Evolutionary conservation across 2,329 filamentous ascomycete genomes (phyloP).

Genomic region (Alternaria arbusti): DNA sequence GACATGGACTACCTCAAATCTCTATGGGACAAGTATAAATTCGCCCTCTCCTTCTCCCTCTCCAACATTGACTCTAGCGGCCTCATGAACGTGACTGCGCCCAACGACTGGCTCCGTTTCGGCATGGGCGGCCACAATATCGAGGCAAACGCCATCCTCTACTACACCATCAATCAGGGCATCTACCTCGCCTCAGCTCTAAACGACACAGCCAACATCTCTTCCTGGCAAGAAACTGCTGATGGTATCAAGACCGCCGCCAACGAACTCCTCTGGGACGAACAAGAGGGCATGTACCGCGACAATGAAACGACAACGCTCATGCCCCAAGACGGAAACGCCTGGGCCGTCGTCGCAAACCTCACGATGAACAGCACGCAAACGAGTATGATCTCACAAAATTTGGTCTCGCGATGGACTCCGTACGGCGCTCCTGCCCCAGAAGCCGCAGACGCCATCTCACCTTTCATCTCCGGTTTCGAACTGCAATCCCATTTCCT

Average conservation of each 20-base stretch:
- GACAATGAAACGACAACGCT: conserved; percentile 62
- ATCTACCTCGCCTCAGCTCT: conserved; percentile 59
- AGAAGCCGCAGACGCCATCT: conserved; percentile 56
- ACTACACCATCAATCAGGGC: conserved; percentile 61
- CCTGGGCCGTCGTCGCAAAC: conserved; percentile 51
- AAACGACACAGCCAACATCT: conserved; percentile 51
- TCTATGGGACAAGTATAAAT: conserved; percentile 55
- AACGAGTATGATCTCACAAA: conserved; percentile 38
- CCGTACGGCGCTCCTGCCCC: conserved; percentile 55
- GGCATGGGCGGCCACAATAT: conserved; percentile 60
- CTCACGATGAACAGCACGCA: conserved; percentile 43
- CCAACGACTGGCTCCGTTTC: conserved; percentile 56
- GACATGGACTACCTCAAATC: conserved; percentile 49
- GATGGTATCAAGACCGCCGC: conserved; percentile 54
- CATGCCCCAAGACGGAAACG: conserved; percentile 56
- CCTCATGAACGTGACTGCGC: conserved; percentile 55
- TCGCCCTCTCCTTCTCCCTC: conserved; percentile 52
- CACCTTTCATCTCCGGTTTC: conserved; percentile 57
- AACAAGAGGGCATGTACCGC: conserved; percentile 57
- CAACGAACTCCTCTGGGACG: conserved; percentile 58
- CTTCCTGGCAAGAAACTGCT: conserved; percentile 52
- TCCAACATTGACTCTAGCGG: conserved; percentile 52
- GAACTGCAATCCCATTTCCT: conserved; percentile 56
- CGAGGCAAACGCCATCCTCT: conserved; percentile 56
- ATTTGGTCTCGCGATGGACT: conserved; percentile 48